Evolutionary conservation across 2,329 filamentous ascomycete species (phyloP).

Genomic region (Penicillium sp.): DNA sequence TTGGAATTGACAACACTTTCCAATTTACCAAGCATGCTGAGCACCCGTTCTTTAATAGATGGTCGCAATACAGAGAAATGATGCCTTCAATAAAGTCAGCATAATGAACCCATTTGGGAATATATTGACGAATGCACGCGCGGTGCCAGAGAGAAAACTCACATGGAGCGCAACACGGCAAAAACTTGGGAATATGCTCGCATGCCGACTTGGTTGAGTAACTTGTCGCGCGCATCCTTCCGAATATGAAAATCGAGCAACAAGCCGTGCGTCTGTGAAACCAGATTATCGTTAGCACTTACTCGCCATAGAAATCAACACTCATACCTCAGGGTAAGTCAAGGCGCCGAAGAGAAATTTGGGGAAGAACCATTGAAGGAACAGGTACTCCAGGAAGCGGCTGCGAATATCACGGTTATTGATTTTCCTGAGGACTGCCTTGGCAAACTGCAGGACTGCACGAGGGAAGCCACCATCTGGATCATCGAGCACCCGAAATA

Average conservation of each 20-base stretch:
- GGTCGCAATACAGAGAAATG: slow-evolving; percentile 38
- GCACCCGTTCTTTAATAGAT: slow-evolving; percentile 35
- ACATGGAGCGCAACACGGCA: slow-evolving; percentile 71
- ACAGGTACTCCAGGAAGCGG: slow-evolving; percentile 76
- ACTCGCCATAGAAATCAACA: neutral
- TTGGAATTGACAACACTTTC: slow-evolving; percentile 8
- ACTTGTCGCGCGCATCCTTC: slow-evolving; percentile 80
- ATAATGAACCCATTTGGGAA: neutral
- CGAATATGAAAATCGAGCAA: slow-evolving; percentile 91
- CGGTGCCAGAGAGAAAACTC: slow-evolving; percentile 37
- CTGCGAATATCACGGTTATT: slow-evolving; percentile 68
- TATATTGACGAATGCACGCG: neutral
- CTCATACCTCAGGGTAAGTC: slow-evolving; percentile 77
- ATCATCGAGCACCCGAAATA: slow-evolving; percentile 86
- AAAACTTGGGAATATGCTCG: slow-evolving; percentile 77
- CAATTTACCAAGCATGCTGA: slow-evolving; percentile 40
- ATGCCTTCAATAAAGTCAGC: slow-evolving; percentile 26
- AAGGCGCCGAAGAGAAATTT: slow-evolving; percentile 81
- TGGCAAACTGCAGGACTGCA: slow-evolving; percentile 79
- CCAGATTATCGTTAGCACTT: slow-evolving; percentile 32
- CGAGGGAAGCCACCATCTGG: slow-evolving; percentile 84
- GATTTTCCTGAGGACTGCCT: slow-evolving; percentile 77
- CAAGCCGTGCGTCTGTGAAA: slow-evolving; percentile 54
- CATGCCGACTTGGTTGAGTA: slow-evolving; percentile 72
- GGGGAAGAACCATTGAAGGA: slow-evolving; percentile 90